phyloP scores from a whole-genome alignment of 148 eudicot species.

The Beta vulgaris region DNA sequence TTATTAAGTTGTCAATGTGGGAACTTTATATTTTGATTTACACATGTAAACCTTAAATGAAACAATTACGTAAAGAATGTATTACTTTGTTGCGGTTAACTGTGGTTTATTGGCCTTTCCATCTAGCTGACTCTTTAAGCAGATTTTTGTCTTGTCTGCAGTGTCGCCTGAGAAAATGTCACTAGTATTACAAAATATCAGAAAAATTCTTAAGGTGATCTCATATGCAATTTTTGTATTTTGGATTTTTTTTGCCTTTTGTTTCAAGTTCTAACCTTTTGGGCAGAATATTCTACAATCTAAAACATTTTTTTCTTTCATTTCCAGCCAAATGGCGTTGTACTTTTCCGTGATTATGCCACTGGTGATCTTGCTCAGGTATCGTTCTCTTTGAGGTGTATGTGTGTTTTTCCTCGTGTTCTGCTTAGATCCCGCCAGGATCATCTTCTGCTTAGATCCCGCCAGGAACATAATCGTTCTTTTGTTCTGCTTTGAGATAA shows the following conservation, averaged over 20 bases:
- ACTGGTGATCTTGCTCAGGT: slow-evolving; percentile 99
- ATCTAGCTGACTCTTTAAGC: slow-evolving; percentile 69
- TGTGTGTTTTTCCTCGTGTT: no score
- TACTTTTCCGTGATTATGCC: slow-evolving; percentile 94
- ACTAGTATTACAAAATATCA: slow-evolving; percentile 66
- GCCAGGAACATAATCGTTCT: background rate
- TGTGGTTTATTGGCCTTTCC: slow-evolving; percentile 4
- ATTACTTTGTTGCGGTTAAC: background rate
- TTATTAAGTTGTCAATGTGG: background rate
- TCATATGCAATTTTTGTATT: background rate
- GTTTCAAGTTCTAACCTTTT: background rate
- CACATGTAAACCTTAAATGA: no score
- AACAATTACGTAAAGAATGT: background rate
- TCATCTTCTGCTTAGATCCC: background rate
- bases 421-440: background rate
- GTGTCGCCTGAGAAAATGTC: slow-evolving; percentile 96
- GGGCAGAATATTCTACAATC: background rate
- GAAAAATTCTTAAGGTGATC: slow-evolving; percentile 72
- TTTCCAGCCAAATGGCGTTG: slow-evolving; percentile 81
- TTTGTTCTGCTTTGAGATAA: background rate
- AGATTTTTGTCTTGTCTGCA: slow-evolving; percentile 99
- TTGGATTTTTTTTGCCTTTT: background rate
- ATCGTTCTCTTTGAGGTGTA: slow-evolving; percentile 4
- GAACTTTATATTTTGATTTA: no score
- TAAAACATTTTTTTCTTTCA: slow-evolving; percentile 15